phyloP scores from a whole-genome alignment of 495 filamentous ascomycete genomes.

The Pseudevernia furfuracea region DNA sequence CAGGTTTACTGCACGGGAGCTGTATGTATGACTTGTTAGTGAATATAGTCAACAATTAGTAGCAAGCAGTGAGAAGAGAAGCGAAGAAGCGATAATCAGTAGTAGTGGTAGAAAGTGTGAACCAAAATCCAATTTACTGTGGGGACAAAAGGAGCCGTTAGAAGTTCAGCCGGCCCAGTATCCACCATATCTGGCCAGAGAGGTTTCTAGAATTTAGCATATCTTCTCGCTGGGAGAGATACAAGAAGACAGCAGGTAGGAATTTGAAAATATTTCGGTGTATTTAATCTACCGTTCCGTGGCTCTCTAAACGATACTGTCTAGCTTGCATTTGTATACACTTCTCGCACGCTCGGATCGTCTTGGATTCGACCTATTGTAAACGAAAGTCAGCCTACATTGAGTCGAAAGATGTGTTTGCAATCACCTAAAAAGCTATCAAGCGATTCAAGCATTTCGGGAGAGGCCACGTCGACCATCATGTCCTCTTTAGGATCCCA shows the following conservation, averaged over 20 bases:
- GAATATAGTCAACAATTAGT: neutral
- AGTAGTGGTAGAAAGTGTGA: neutral
- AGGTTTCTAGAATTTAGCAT: neutral
- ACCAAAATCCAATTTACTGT: neutral
- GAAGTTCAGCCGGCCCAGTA: neutral
- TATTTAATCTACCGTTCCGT: neutral
- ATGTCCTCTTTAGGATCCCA: conserved; percentile 82
- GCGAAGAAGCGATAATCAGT: neutral
- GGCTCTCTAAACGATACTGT: neutral
- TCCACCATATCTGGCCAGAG: neutral
- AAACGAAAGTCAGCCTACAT: conserved; percentile 7
- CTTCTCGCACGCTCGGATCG: conserved; percentile 56
- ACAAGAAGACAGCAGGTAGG: neutral
- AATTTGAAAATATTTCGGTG: no score
- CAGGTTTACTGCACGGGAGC: neutral
- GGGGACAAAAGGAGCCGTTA: neutral
- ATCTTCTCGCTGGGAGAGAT: neutral
- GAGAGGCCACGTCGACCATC: conserved; percentile 47
- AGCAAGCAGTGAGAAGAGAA: neutral
- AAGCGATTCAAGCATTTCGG: conserved; percentile 43
- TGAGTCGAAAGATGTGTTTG: conserved; percentile 25
- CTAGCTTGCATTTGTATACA: conserved; percentile 40
- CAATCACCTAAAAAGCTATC: conserved; percentile 48
- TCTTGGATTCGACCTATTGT: conserved; percentile 41
- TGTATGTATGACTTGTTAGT: neutral